phyloP scores from a whole-genome alignment of 257 asterid species.

The Craterostigma plantagineum region DNA sequence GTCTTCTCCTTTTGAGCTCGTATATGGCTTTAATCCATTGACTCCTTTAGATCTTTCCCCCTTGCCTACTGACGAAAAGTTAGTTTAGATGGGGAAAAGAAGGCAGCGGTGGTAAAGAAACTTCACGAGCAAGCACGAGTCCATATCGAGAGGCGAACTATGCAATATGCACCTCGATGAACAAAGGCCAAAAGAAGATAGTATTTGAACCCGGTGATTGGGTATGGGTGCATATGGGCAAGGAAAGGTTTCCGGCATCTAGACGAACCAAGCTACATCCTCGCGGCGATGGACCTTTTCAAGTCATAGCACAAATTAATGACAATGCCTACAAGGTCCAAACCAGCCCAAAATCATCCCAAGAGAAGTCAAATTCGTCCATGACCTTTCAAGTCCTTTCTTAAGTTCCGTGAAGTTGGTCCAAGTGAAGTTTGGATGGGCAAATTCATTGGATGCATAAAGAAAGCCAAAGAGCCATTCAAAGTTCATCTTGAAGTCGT shows the following conservation, averaged over 20 bases:
- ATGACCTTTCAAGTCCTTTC: no score
- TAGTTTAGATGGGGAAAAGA: not conserved
- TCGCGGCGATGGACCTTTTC: not conserved
- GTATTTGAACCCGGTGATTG: slow-evolving; percentile 1
- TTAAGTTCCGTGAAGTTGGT: no score
- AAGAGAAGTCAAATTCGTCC: no score
- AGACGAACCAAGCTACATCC: not conserved
- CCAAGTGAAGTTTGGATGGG: no score
- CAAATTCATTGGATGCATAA: no score
- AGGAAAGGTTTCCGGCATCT: not conserved
- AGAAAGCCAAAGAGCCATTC: no score
- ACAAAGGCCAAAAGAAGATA: not conserved
- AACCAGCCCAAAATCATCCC: no score
- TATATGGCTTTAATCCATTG: not conserved
- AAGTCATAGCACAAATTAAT: not conserved
- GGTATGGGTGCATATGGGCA: not conserved
- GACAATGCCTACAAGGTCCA: not conserved
- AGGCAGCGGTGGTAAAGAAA: not conserved
- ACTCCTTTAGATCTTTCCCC: no score
- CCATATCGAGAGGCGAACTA: not conserved
- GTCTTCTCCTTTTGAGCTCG: not conserved
- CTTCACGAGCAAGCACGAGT: not conserved
- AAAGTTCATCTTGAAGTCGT: no score
- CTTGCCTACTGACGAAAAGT: no score
- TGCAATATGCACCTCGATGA: not conserved